Percentiles rank a stretch among this genome's conserved stretches.
phyloP scores from a whole-genome alignment of 768 basidiomycete species.

The Strobilomyces dryophilus region DNA sequence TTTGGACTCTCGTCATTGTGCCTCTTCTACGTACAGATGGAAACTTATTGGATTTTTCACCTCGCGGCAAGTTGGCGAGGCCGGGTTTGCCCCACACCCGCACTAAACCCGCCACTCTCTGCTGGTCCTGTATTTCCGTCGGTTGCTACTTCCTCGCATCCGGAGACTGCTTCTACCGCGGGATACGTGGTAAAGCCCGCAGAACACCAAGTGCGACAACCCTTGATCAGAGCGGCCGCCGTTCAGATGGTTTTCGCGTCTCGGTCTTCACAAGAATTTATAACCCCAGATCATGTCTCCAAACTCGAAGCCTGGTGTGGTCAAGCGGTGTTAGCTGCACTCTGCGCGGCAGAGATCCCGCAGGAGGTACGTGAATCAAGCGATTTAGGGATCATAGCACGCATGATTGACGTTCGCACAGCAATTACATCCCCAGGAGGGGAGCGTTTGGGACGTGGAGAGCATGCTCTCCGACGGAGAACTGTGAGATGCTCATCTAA shows the following conservation, averaged over 20 bases:
- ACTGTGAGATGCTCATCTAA: conserved; percentile 4
- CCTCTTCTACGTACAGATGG: conserved; percentile 55
- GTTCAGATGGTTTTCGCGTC: conserved; percentile 83
- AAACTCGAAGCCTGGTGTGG: conserved; percentile 61
- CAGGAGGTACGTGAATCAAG: conserved; percentile 38
- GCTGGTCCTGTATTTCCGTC: conserved; percentile 40
- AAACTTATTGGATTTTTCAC: conserved; percentile 79
- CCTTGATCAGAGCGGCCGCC: conserved; percentile 67
- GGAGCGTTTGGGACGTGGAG: conserved; percentile 52
- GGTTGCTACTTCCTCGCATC: not conserved
- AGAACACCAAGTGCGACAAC: conserved; percentile 7
- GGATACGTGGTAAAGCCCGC: not conserved
- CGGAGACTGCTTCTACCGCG: conserved; percentile 6
- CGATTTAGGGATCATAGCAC: not conserved
- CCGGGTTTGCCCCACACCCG: conserved; percentile 21
- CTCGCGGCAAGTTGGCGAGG: conserved; percentile 67
- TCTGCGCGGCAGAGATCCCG: conserved; percentile 44
- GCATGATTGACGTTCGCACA: conserved; percentile 25
- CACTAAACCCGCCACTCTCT: conserved; percentile 39
- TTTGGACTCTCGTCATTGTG: not conserved
- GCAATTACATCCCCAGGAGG: conserved; percentile 50
- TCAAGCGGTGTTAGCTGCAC: conserved; percentile 55
- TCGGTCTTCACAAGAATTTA: conserved; percentile 67
- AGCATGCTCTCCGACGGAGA: conserved; percentile 2
- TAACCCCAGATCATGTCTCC: conserved; percentile 61